These are phyloP conservation scores for Kalmanozyma brasiliensis DNA, from an alignment of 1,284 basidiomycete species.

Conservation along the genomic window DNA sequence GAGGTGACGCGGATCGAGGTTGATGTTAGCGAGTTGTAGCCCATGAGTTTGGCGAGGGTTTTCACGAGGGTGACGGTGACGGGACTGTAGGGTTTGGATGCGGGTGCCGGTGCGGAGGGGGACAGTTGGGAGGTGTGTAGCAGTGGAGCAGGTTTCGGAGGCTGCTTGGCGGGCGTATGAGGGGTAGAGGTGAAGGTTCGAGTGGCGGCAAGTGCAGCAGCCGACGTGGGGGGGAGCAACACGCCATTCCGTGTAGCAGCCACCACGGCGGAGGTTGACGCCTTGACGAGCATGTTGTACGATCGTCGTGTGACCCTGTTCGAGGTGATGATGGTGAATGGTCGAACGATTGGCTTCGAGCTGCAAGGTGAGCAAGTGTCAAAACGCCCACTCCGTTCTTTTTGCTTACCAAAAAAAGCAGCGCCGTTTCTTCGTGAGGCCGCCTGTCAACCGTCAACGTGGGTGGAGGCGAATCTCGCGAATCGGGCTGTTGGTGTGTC, in stretches of 20 bases:
- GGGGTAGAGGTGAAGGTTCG: slow-evolving; percentile 25
- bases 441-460: slow-evolving; percentile 15
- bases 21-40: slow-evolving; percentile 71
- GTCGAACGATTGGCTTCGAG: not conserved
- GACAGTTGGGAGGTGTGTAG: slow-evolving; percentile 54
- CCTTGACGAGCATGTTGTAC: slow-evolving; percentile 31
- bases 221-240: slow-evolving; percentile 18
- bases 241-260: slow-evolving; percentile 17
- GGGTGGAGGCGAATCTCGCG: slow-evolving; percentile 27
- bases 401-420: slow-evolving; percentile 15
- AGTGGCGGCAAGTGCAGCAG: not conserved
- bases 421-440: slow-evolving; percentile 8
- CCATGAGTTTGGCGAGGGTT: slow-evolving; percentile 70
- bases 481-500: not conserved
- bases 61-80: slow-evolving; percentile 60
- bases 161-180: not conserved
- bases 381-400: slow-evolving; percentile 13
- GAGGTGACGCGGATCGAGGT: slow-evolving; percentile 72
- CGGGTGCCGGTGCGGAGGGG: slow-evolving; percentile 52
- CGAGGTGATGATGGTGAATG: too few species aligned
- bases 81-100: slow-evolving; percentile 47
- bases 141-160: slow-evolving; percentile 15
- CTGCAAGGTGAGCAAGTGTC: too few species aligned
- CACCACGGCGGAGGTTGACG: slow-evolving; percentile 24
- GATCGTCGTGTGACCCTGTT: too few species aligned